Conservation (phyloP, 495 filamentous ascomycete species). For the Astrothelium macrocarpum region DNA sequence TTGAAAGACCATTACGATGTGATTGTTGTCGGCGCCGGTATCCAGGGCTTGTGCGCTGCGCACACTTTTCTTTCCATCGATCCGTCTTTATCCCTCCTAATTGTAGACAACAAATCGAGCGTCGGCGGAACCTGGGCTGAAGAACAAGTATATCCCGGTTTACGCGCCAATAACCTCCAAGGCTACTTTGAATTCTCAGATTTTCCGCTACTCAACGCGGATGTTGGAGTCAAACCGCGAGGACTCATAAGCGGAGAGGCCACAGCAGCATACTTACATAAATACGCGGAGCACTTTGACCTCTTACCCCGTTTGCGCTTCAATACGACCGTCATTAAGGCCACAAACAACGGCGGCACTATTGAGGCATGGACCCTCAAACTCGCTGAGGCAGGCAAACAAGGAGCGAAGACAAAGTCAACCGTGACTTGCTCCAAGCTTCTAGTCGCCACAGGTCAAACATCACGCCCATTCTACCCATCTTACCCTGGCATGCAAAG, state of each 20-base stretch:
- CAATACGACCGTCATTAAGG: conserved; percentile 41
- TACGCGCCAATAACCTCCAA: conserved; percentile 26
- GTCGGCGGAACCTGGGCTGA: conserved; percentile 61
- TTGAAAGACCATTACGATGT: conserved; percentile 18
- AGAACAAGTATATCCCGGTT: conserved; percentile 25
- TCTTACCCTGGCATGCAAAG: conserved; percentile 36
- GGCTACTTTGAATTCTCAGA: conserved; percentile 21
- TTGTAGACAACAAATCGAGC: conserved; percentile 46
- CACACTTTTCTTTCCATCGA: conserved; percentile 51
- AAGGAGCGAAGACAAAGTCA: background rate
- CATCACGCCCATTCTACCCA: conserved; percentile 43
- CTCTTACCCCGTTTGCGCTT: conserved; percentile 47
- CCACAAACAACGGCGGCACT: conserved; percentile 36
- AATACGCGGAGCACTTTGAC: conserved; percentile 50
- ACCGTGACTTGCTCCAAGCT: conserved; percentile 25
- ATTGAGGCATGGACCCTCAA: conserved; percentile 36
- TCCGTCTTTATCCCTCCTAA: conserved; percentile 38
- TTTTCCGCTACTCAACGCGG: conserved; percentile 22
- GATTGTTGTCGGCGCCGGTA: conserved; percentile 25
- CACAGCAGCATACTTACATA: conserved; percentile 56
- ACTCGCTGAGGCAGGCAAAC: conserved; percentile 7
- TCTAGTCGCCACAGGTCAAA: conserved; percentile 61
- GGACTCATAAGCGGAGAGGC: conserved; percentile 61
- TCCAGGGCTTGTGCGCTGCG: conserved; percentile 31
- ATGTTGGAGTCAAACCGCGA: conserved; percentile 48